Percentiles rank a stretch among this genome's conserved stretches.
These are phyloP conservation scores for Saccharomyces hybrid DNA, from an alignment of 1,139 yeast species.

Conservation along the genomic window DNA sequence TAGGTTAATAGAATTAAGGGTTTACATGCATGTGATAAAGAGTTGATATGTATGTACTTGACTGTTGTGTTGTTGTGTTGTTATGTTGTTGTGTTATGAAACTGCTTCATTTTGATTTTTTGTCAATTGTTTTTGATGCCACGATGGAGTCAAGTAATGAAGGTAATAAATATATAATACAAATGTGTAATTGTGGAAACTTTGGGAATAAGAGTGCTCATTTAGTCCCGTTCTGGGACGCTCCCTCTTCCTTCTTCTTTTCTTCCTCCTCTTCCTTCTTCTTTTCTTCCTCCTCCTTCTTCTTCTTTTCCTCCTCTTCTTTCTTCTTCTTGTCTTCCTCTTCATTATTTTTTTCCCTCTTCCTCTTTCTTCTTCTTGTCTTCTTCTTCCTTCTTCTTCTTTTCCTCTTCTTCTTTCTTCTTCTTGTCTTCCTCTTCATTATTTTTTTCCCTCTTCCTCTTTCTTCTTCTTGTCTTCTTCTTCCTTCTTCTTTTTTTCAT, in stretches of 20 bases:
- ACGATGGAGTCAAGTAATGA: not conserved
- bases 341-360: not conserved
- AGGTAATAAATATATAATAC: not conserved
- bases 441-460: too few species aligned
- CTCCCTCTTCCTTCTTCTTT: not conserved
- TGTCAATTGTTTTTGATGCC: not conserved
- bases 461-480: too few species aligned
- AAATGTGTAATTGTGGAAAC: not conserved
- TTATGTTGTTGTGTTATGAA: not conserved
- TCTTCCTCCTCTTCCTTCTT: not conserved
- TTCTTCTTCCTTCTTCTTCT: slow-evolving; percentile 1
- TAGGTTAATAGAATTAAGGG: not conserved
- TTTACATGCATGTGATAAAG: not conserved
- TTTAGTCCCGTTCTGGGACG: not conserved
- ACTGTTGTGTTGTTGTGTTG: not conserved
- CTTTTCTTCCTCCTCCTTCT: not conserved
- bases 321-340: not conserved
- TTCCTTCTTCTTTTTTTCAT: too few species aligned
- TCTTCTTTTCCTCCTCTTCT: not conserved
- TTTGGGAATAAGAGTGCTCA: not conserved
- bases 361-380: not conserved
- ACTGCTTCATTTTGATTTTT: not conserved
- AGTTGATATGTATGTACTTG: too few species aligned
- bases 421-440: not conserved
- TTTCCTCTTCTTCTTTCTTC: not conserved